These are phyloP conservation scores for Articulospora tetracladia DNA, from an alignment of 495 filamentous ascomycete species.

Conservation along the genomic window DNA sequence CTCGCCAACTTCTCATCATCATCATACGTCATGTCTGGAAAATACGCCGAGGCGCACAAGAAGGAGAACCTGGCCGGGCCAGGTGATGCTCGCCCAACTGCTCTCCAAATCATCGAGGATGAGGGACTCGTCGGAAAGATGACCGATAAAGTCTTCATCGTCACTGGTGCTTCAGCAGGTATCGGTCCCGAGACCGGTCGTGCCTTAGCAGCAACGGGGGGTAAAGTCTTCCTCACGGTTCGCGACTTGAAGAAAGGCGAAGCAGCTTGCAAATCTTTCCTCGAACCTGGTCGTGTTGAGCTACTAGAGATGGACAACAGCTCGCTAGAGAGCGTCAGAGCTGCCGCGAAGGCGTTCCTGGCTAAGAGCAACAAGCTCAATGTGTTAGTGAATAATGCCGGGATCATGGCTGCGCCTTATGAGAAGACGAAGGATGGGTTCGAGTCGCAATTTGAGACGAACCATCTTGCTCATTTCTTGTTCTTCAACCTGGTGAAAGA, in stretches of 20 bases:
- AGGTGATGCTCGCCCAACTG: slow-evolving; percentile 52
- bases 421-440: slow-evolving; percentile 55
- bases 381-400: slow-evolving; percentile 56
- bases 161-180: slow-evolving; percentile 48
- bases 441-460: slow-evolving; percentile 66
- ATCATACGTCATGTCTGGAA: neutral
- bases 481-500: slow-evolving; percentile 60
- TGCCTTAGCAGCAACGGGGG: slow-evolving; percentile 44
- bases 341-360: slow-evolving; percentile 26
- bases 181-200: slow-evolving; percentile 48
- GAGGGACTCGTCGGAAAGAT: slow-evolving; percentile 37
- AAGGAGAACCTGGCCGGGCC: slow-evolving; percentile 34
- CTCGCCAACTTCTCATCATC: neutral
- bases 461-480: slow-evolving; percentile 66
- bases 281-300: slow-evolving; percentile 27
- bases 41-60: slow-evolving; percentile 39
- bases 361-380: slow-evolving; percentile 32
- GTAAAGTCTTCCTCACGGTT: slow-evolving; percentile 39
- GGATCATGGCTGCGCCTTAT: slow-evolving; percentile 48
- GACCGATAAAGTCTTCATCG: slow-evolving; percentile 42
- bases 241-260: slow-evolving; percentile 39
- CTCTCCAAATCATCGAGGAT: slow-evolving; percentile 49
- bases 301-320: slow-evolving; percentile 33
- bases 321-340: slow-evolving; percentile 27
- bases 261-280: slow-evolving; percentile 27